Base-by-base conservation (phyloP, 768 basidiomycete genomes). In the Podaxis sp. region DNA sequence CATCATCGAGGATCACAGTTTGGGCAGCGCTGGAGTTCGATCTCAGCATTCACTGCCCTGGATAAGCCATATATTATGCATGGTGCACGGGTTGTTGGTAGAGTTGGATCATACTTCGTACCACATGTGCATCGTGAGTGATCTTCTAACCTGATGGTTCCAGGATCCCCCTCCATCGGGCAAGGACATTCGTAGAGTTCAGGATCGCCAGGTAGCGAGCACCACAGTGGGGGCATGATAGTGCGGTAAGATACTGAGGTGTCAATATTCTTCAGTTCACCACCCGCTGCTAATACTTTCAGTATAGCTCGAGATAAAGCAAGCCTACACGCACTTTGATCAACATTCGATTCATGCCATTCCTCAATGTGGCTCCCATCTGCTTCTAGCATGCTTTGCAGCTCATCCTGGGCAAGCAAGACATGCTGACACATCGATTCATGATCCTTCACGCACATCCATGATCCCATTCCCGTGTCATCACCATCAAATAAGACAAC, bases 11-110 rank as follows among this genome's bases (percentile, higher is more conserved):
- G 19, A 2, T 53, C 58, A 39, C 69, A 69, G 3, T 4, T 15
- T 2, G 56, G 33, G 52, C 70, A 71, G n/a, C 26, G 46, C 44
- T 71, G 69, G 1, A 68, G 46, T 28, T 70, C 62, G 26, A 70
- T 63, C n/a, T 44, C 3, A 15, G 44, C 36, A 17, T 15, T 17
- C 5, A 42, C 17, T 11, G 63, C 60, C 0, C 58, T 64, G 9
- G 22, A n/a, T 13, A 65, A 22, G 1, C 57, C 63, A 57, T 68
- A 69, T 13, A 71, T 36, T 11, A 44, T 63, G 42, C 66, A 67
- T 4, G 39, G 5, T 17, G 56, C 40, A 19, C 40, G 9, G 17
- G 40, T 42, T 17, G 17, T 42, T 42, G 40, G 40, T 42, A 36
- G 2, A n/a, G 54, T 55, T 5, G 62, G 60, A 3, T 22, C 26